Percentiles rank a stretch among this genome's conserved stretches.
Conservation (phyloP, 495 filamentous ascomycete species). For the Collariella sp. region DNA sequence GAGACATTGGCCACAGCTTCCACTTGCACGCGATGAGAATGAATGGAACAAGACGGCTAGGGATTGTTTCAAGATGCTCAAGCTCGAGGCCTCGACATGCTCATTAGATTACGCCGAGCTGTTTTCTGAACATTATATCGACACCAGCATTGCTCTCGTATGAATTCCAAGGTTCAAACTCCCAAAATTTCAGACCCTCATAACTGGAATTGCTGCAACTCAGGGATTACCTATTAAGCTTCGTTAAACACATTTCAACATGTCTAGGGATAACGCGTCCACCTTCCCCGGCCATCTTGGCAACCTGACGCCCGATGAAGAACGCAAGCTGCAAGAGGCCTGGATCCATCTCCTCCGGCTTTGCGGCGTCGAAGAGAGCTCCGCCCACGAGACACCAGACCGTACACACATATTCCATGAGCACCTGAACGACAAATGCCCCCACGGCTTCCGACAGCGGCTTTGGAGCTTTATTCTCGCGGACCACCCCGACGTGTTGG, state of each 20-base stretch:
- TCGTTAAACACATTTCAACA: too few species aligned
- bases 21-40: too few species aligned
- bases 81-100: too few species aligned
- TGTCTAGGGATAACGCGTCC: neutral
- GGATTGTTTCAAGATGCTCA: too few species aligned
- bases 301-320: slow-evolving; percentile 12
- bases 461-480: slow-evolving; percentile 9
- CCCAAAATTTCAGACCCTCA: neutral
- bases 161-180: neutral
- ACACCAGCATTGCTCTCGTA: neutral
- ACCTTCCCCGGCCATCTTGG: slow-evolving; percentile 5
- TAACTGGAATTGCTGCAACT: too few species aligned
- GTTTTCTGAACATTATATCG: neutral
- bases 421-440: neutral
- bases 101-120: neutral
- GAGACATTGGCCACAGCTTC: too few species aligned
- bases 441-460: slow-evolving; percentile 1
- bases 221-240: too few species aligned
- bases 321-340: slow-evolving; percentile 15
- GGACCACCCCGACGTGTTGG: slow-evolving; percentile 5
- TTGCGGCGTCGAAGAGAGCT: slow-evolving; percentile 9
- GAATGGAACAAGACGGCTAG: too few species aligned
- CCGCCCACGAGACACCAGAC: neutral
- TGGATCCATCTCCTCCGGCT: slow-evolving; percentile 22
- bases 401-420: neutral